Conservation (phyloP, 306 rosid genomes). For the Styphnolobium japonicum region DNA sequence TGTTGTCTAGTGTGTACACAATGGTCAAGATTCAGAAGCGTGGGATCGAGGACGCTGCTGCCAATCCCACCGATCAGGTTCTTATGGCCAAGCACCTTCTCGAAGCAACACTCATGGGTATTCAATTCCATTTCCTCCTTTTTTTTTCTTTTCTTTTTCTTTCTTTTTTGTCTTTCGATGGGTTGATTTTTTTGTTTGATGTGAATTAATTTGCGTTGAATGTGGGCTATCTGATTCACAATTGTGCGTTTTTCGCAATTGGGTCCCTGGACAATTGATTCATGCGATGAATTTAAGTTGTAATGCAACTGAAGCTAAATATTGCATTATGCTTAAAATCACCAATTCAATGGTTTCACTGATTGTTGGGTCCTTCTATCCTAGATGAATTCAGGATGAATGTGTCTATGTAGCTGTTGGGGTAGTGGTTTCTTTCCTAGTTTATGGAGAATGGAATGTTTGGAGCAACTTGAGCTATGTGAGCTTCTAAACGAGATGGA, state of each 20-base stretch:
- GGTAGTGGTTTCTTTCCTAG: not conserved
- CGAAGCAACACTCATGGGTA: constrained; percentile 93
- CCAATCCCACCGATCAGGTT: constrained; percentile 92
- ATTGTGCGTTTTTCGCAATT: not conserved
- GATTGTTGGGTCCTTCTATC: not conserved
- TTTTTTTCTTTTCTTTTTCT: not conserved
- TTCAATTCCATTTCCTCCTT: not conserved
- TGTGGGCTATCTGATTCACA: constrained; percentile 10
- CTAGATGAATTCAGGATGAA: not conserved
- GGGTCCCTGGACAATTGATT: not conserved
- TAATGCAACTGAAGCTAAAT: not conserved
- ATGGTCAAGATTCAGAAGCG: constrained; percentile 62
- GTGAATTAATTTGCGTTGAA: not conserved
- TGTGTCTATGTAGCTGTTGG: constrained; percentile 8
- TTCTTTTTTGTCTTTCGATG: not conserved
- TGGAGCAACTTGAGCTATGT: not conserved
- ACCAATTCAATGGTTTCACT: not conserved
- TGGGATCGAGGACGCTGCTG: constrained; percentile 52
- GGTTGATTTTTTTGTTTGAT: not conserved
- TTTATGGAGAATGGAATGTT: not conserved
- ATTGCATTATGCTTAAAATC: constrained; percentile 12
- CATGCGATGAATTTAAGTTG: not conserved
- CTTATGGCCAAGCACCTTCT: constrained; percentile 83
- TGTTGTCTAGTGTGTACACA: constrained; percentile 55
- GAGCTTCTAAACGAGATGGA: constrained; percentile 1